These are phyloP conservation scores for Orbilia oligospora DNA, from an alignment of 2,329 filamentous ascomycete genomes.

Conservation along the genomic window DNA sequence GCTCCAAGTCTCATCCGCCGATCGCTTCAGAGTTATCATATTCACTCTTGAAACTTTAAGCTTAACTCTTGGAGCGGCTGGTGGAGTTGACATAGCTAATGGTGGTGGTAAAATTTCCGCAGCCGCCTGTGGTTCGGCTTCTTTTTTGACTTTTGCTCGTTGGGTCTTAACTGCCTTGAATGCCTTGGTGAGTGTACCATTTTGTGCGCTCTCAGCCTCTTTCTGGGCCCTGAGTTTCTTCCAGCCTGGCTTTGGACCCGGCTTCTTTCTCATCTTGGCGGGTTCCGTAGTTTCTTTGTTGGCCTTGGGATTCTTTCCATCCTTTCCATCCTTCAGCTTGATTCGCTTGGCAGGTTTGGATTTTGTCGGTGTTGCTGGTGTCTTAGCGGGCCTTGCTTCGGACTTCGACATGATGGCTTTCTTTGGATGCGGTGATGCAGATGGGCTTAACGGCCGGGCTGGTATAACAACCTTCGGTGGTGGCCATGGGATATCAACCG, in stretches of 20 bases:
- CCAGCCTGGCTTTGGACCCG: constrained; percentile 41
- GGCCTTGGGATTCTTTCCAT: background rate
- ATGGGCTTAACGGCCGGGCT: constrained; percentile 42
- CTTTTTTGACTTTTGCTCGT: constrained; percentile 23
- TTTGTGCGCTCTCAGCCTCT: constrained; percentile 15
- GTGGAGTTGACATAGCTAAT: constrained; percentile 8
- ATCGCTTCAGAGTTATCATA: constrained; percentile 50
- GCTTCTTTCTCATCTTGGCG: constrained; percentile 46
- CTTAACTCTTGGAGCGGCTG: constrained; percentile 10
- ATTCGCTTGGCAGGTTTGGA: constrained; percentile 23
- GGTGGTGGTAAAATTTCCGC: constrained; percentile 2
- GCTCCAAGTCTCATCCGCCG: constrained; percentile 18
- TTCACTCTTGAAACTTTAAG: constrained; percentile 40
- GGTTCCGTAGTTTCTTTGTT: constrained; percentile 24
- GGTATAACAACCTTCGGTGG: constrained; percentile 47
- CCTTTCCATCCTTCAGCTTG: constrained; percentile 30
- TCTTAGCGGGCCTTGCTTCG: constrained; percentile 2
- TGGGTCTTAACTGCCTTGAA: constrained; percentile 48
- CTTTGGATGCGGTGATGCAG: constrained; percentile 55
- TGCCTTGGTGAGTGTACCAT: constrained; percentile 48
- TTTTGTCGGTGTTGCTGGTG: constrained; percentile 29
- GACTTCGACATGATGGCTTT: constrained; percentile 39
- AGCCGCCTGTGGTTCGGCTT: background rate
- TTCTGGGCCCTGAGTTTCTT: constrained; percentile 40
- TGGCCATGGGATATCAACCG: constrained; percentile 51